Evolutionary conservation across 2,329 filamentous ascomycete genomes (phyloP), one percentile per base, ranked within the genome.

Genomic region (Colletotrichum echinochloae): DNA sequence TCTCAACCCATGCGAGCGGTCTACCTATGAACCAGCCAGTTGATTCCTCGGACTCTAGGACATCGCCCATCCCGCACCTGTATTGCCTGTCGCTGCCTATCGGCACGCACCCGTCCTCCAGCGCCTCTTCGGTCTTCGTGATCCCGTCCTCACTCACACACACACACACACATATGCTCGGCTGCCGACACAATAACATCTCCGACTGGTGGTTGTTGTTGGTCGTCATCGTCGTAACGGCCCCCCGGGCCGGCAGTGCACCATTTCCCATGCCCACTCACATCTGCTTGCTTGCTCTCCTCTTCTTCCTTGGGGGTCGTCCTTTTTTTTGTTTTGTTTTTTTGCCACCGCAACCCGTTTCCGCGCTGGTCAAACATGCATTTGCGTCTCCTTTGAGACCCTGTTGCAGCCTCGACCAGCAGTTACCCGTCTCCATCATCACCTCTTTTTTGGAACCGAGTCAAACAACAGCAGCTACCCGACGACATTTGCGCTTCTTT

Each of bases 401-500:
- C 23, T 37, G 20, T 67, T 66, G 67, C 67, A 70, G 57, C 57
- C 56, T 70, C 57, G 23, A 44, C 56, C 63, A 62, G 67, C 52
- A 59, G 64, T 41, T 23, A 57, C n/a, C 64, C 64, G 57, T 67
- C 56, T 62, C 64, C 64, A 59, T 44, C 51, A 62, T 30, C 56
- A 44, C 18, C 41, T 20, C 41, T 52, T 41, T 57, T 70, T 70
- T 30, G 64, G 65, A 35, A 37, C 57, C n/a, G 41, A 14, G 52
- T 61, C 67, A 62, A 46, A 46, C 41, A 56, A 26, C 44, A 37
- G 67, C 57, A 44, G 64, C 44, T 54, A 70, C 51, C 64, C 67
- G 64, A 70, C 67, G 51, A 70, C 63, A 57, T 57, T 49, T 60
- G 63, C 64, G n/a, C 41, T 11, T 44, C n/a, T n/a, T 3, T 52